Percentiles rank a stretch among this genome's conserved stretches.
Evolutionary conservation across 1,284 basidiomycete genomes (phyloP).

Genomic region (Cerrena zonata): DNA sequence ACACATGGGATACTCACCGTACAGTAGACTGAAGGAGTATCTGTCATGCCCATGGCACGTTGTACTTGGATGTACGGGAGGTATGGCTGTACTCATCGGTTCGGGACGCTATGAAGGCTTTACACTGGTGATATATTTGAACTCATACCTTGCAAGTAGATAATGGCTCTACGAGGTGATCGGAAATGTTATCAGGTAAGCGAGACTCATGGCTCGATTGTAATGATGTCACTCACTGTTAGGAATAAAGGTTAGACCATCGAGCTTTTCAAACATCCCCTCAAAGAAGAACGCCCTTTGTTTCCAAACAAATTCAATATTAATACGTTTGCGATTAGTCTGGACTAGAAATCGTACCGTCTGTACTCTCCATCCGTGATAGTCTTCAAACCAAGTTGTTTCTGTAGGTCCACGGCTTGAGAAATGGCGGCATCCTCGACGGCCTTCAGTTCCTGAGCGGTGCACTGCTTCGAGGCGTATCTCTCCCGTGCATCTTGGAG

Average conservation of each 20-base stretch:
- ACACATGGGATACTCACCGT: conserved; percentile 31
- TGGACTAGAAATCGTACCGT: conserved; percentile 15
- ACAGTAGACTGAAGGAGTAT: conserved; percentile 43
- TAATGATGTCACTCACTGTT: conserved; percentile 42
- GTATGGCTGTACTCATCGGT: conserved; percentile 31
- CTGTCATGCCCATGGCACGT: conserved; percentile 38
- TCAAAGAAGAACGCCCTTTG: conserved; percentile 48
- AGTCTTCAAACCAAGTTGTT: conserved; percentile 34
- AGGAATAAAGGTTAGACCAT: conserved; percentile 52
- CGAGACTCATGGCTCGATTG: conserved; percentile 2
- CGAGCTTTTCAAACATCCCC: conserved; percentile 54
- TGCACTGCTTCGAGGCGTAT: conserved; percentile 30
- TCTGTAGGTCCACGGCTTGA: conserved; percentile 36
- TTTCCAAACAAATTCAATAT: not conserved
- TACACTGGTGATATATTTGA: conserved; percentile 4
- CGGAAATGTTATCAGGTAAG: not conserved
- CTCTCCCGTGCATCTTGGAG: conserved; percentile 35
- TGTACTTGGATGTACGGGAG: conserved; percentile 42
- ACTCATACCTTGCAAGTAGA: conserved; percentile 11
- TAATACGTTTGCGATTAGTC: not conserved
- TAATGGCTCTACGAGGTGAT: not conserved
- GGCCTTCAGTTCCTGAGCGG: conserved; percentile 34
- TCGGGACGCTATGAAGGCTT: not conserved
- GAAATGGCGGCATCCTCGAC: conserved; percentile 29
- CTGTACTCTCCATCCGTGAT: conserved; percentile 47